Evolutionary conservation across 2,329 filamentous ascomycete species (phyloP), one percentile per base, ranked within the genome.

Genomic region (Exophiala sp.): DNA sequence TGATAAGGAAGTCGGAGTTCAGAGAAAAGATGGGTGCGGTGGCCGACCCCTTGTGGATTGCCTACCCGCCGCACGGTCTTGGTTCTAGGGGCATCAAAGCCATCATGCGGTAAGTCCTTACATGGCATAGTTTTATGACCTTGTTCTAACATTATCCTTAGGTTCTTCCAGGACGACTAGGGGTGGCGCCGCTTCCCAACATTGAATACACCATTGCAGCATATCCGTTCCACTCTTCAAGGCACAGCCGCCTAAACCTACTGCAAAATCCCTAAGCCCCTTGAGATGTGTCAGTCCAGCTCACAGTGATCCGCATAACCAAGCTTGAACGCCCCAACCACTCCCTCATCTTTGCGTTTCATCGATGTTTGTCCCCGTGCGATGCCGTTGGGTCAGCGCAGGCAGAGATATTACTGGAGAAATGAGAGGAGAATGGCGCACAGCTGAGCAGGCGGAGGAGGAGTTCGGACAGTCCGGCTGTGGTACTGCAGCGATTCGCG

Each of bases 1-100:
- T 95, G 57, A 85, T 83, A 39, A 81, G 85, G 64, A 95, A 95
- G 79, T 84, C 81, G 46, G 88, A 90, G 66, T 96, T 96, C 73
- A 77, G 90, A 53, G 85, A 87, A 72, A 96, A 96, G 76, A 81
- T 96, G 66, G 90, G 90, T 46, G 86, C 86, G 3, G 73, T 81
- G 50, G 88, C 90, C 53, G 89, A 95, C 63, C 82, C 86, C 41
- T 82, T 91, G 22, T 96, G 88, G 68, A 88, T 96, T 59, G 89
- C 87, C 64, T 96, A 95, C 69, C 90, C 90, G 34, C 83, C 85
- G 50, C 83, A 89, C 63, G 89, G 90, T 6, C 76, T 96, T 22
- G 88, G 88, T 1, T 81, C 90, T 39, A 80, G 83, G 55, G 90
- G 89, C 37, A 81, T 89, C 55, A 81, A 86, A 65, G 88, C 89